Evolutionary conservation across 2,329 filamentous ascomycete genomes (phyloP).

Genomic region (Fusarium coicis): DNA sequence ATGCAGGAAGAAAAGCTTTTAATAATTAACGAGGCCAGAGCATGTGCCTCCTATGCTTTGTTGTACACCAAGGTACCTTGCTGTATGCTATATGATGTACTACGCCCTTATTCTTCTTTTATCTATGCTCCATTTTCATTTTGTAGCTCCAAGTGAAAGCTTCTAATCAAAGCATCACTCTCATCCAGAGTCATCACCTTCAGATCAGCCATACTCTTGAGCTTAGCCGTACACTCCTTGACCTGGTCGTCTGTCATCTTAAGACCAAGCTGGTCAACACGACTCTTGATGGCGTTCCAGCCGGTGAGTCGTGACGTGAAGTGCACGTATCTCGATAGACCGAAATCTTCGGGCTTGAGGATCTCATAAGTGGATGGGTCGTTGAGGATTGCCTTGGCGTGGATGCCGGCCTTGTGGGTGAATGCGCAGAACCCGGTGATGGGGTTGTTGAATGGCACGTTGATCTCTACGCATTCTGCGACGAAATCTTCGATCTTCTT

Average conservation of each 20-base stretch:
- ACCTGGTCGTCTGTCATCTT: background rate
- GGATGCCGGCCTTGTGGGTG: background rate
- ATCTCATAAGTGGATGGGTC: background rate
- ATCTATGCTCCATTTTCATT: background rate
- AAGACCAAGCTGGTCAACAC: background rate
- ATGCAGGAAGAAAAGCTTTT: background rate
- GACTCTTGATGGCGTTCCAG: background rate
- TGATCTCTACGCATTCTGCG: background rate
- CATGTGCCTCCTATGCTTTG: rapidly evolving
- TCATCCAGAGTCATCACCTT: background rate
- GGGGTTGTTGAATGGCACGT: background rate
- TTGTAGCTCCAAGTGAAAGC: background rate
- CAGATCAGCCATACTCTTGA: background rate
- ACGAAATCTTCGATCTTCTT: background rate
- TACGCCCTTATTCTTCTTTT: background rate
- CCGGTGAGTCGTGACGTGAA: background rate
- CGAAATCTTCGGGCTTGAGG: background rate
- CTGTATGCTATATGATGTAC: too few species aligned
- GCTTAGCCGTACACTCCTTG: background rate
- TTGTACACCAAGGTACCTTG: rapidly evolving
- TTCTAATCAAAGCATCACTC: background rate
- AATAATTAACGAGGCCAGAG: background rate
- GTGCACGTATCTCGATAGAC: background rate
- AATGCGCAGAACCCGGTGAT: background rate
- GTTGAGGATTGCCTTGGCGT: background rate